phyloP scores from a whole-genome alignment of 257 asterid species.

The Knoxia roxburghii region DNA sequence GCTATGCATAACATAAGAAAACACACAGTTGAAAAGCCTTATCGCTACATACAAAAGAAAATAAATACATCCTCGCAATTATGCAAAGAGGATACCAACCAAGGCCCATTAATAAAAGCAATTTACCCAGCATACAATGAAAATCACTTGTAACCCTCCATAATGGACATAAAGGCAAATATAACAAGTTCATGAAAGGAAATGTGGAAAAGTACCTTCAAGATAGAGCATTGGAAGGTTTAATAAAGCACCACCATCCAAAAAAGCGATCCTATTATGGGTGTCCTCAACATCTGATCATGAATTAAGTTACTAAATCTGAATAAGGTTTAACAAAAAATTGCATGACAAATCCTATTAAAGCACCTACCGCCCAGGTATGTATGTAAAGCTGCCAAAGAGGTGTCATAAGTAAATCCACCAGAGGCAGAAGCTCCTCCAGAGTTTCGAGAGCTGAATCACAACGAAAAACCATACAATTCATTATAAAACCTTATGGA shows the following conservation, averaged over 20 bases:
- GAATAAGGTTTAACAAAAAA: slow-evolving; percentile 14
- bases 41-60: background rate
- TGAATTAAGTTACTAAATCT: slow-evolving; percentile 16
- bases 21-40: background rate
- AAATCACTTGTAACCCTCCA: background rate
- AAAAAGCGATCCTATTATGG: slow-evolving; percentile 63
- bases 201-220: slow-evolving; percentile 45
- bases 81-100: background rate
- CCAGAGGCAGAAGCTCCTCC: slow-evolving; percentile 65
- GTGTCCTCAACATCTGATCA: slow-evolving; percentile 81
- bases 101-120: background rate
- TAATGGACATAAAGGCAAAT: background rate
- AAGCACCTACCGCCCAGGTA: slow-evolving; percentile 75
- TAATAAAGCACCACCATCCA: slow-evolving; percentile 83
- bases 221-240: slow-evolving; percentile 69
- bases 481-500: slow-evolving; percentile 1
- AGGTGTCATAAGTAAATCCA: slow-evolving; percentile 61
- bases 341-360: background rate
- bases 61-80: background rate
- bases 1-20: background rate
- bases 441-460: slow-evolving; percentile 33
- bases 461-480: slow-evolving; percentile 16
- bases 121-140: background rate
- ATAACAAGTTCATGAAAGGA: background rate
- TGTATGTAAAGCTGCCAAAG: slow-evolving; percentile 80